Evolutionary conservation across 495 filamentous ascomycete species (phyloP).

Genomic region (Hyaloscypha bicolor): DNA sequence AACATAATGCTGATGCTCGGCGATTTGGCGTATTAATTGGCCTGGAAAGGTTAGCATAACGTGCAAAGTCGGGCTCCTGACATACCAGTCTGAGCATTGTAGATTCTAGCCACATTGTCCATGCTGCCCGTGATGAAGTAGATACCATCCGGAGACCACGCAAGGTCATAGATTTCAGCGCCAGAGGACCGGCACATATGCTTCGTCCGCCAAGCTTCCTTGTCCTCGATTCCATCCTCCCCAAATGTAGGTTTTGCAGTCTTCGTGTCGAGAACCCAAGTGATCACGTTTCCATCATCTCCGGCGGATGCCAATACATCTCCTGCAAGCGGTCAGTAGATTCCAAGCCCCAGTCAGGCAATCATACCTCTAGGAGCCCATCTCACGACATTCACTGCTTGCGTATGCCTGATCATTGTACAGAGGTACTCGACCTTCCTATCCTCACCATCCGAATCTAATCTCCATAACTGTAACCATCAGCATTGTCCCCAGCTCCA

Average conservation of each 20-base stretch:
- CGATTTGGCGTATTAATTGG: constrained; percentile 91
- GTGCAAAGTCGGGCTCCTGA: constrained; percentile 12
- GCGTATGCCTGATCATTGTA: constrained; percentile 89
- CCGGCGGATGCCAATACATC: constrained; percentile 93
- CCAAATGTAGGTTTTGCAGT: constrained; percentile 67
- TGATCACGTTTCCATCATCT: constrained; percentile 93
- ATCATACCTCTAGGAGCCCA: constrained; percentile 85
- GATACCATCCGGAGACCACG: constrained; percentile 94
- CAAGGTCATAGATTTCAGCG: constrained; percentile 95
- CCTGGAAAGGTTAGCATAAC: constrained; percentile 51
- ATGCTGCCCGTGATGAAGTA: constrained; percentile 99
- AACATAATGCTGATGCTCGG: constrained; percentile 98
- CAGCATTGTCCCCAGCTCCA: not conserved
- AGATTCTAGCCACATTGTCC: constrained; percentile 98
- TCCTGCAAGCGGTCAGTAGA: constrained; percentile 52
- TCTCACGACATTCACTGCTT: constrained; percentile 97
- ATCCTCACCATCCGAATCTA: constrained; percentile 84
- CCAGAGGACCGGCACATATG: constrained; percentile 95
- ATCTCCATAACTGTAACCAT: constrained; percentile 77
- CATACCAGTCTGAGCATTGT: constrained; percentile 90
- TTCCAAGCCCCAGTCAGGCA: not conserved
- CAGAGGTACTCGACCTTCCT: constrained; percentile 87
- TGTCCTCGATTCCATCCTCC: constrained; percentile 85
- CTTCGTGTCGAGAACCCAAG: constrained; percentile 88
- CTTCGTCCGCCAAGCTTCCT: constrained; percentile 95